Conservation (phyloP, 768 basidiomycete species). For the Megacollybia marginata region DNA sequence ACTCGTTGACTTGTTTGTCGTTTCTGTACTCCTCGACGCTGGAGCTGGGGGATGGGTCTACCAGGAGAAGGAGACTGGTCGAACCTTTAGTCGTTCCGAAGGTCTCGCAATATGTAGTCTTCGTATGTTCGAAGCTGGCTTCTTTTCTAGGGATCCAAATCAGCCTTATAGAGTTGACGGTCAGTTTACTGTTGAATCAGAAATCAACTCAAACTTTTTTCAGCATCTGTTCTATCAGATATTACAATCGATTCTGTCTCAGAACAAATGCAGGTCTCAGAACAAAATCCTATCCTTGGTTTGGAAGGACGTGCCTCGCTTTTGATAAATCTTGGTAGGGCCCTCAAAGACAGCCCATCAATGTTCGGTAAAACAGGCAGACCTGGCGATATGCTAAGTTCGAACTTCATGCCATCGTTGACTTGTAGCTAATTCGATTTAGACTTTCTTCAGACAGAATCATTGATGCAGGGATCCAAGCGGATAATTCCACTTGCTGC, state of each 20-base stretch:
- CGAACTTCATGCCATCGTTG: slow-evolving; percentile 5
- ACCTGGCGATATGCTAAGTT: slow-evolving; percentile 80
- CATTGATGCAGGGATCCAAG: slow-evolving; percentile 32
- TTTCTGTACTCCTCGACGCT: slow-evolving; percentile 90
- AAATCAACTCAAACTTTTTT: not conserved
- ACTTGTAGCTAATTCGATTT: not conserved
- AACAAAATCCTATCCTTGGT: slow-evolving; percentile 82
- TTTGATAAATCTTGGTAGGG: slow-evolving; percentile 63
- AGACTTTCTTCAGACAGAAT: too few relatives aligned
- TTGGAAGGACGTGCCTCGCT: slow-evolving; percentile 80
- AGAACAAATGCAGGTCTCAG: slow-evolving; percentile 70
- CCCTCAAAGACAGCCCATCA: slow-evolving; percentile 54
- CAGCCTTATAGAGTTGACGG: slow-evolving; percentile 79
- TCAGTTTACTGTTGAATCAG: slow-evolving; percentile 24
- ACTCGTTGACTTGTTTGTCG: slow-evolving; percentile 82
- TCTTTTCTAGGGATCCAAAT: slow-evolving; percentile 62
- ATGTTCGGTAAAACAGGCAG: slow-evolving; percentile 72
- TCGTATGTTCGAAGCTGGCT: slow-evolving; percentile 79
- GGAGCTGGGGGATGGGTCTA: slow-evolving; percentile 87
- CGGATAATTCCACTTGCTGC: slow-evolving; percentile 60
- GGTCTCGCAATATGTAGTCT: slow-evolving; percentile 87
- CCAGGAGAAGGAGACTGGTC: slow-evolving; percentile 47
- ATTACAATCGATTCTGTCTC: slow-evolving; percentile 56
- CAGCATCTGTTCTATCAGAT: slow-evolving; percentile 64
- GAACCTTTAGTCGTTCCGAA: slow-evolving; percentile 58